These are phyloP conservation scores for Kalmanozyma brasiliensis DNA, from an alignment of 1,284 basidiomycete genomes.

Conservation along the genomic window DNA sequence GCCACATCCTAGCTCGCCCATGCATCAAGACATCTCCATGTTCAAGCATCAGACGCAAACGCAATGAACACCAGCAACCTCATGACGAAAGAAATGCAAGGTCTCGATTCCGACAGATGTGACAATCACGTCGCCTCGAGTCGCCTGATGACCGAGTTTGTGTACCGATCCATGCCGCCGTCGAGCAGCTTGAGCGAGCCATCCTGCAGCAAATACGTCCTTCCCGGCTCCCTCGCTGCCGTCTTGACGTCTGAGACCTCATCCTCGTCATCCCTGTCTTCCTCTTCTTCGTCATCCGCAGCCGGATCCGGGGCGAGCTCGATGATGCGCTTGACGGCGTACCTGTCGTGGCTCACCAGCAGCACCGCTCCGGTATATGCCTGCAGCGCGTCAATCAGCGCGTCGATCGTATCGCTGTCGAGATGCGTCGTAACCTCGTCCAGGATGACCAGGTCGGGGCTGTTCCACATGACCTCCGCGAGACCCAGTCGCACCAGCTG, in stretches of 20 bases:
- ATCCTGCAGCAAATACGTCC: constrained; percentile 70
- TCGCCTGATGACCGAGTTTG: constrained; percentile 64
- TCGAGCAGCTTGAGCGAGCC: constrained; percentile 70
- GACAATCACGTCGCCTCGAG: constrained; percentile 15
- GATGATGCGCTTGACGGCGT: constrained; percentile 55
- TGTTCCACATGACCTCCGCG: constrained; percentile 53
- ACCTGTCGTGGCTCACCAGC: constrained; percentile 78
- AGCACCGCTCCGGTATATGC: constrained; percentile 74
- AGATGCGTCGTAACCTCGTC: constrained; percentile 72
- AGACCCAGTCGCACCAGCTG: constrained; percentile 70
- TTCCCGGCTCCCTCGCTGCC: constrained; percentile 64
- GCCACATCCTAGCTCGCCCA: no score
- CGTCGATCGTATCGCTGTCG: constrained; percentile 76
- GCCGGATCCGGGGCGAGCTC: constrained; percentile 27
- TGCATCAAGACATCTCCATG: no score
- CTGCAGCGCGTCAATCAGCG: constrained; percentile 73
- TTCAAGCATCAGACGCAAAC: no score
- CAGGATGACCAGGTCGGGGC: constrained; percentile 51
- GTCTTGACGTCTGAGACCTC: constrained; percentile 31
- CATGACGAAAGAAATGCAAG: no score
- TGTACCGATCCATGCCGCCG: constrained; percentile 70
- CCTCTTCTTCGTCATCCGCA: constrained; percentile 49
- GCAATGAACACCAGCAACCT: no score
- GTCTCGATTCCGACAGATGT: no score
- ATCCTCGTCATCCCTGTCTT: constrained; percentile 56